A percentile compares a stretch with the other conserved stretches of the same genome.
Evolutionary conservation across 148 eudicot genomes (phyloP).

Genomic region (Cornus kousa): DNA sequence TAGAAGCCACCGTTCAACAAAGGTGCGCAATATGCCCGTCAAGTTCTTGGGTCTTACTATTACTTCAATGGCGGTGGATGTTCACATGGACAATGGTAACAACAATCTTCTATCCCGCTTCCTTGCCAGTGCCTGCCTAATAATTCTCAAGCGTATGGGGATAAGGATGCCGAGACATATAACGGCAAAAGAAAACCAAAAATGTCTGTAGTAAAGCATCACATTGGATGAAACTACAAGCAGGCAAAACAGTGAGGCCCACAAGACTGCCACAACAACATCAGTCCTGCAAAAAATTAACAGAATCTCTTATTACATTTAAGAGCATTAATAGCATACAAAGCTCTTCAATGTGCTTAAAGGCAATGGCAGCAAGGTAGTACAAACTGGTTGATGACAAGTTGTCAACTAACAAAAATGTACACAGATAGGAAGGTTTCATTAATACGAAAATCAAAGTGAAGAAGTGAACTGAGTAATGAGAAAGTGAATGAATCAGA

Average conservation of each 20-base stretch:
- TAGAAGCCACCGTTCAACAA: neutral
- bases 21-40: neutral
- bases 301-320: neutral
- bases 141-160: slow-evolving; percentile 33
- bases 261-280: slow-evolving; percentile 30
- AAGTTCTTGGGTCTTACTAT: neutral
- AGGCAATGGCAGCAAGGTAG: neutral
- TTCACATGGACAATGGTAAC: slow-evolving; percentile 51
- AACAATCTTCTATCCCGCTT: slow-evolving; percentile 38
- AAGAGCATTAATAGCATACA: neutral
- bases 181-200: slow-evolving; percentile 35
- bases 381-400: neutral
- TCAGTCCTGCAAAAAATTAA: slow-evolving; percentile 32
- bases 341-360: neutral
- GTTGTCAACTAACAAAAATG: neutral
- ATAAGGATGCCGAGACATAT: slow-evolving; percentile 34
- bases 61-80: neutral
- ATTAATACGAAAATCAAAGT: neutral
- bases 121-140: slow-evolving; percentile 34
- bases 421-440: neutral
- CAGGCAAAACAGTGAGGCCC: slow-evolving; percentile 28
- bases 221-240: slow-evolving; percentile 34
- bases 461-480: neutral
- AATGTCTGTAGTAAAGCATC: slow-evolving; percentile 36
- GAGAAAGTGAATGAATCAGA: neutral